These are phyloP conservation scores for Clarireedia homoeocarpa DNA, from an alignment of 2,329 filamentous ascomycete species.

Conservation along the genomic window DNA sequence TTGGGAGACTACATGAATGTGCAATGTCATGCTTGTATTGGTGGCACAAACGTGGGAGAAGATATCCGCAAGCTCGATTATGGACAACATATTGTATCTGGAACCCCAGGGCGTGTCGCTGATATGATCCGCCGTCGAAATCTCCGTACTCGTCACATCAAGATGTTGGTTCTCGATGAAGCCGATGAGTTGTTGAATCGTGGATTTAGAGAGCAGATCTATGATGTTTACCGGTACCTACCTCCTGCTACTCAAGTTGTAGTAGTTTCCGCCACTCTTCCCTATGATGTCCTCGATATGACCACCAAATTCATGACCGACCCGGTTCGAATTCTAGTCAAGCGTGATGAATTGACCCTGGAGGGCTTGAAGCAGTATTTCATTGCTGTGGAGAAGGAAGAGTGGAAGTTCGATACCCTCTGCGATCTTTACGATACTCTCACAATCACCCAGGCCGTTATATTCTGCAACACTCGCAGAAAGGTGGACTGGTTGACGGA, in stretches of 20 bases:
- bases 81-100: conserved; percentile 94
- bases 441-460: conserved; percentile 97
- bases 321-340: conserved; percentile 90
- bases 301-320: conserved; percentile 99
- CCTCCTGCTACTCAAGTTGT: conserved; percentile 98
- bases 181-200: conserved; percentile 79
- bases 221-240: conserved; percentile 96
- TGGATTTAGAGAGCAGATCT: conserved; percentile 97
- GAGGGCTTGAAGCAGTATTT: conserved; percentile 99
- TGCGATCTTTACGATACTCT: conserved; percentile 98
- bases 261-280: conserved; percentile 90
- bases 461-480: conserved; percentile 97
- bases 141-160: conserved; percentile 66
- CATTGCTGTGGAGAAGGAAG: conserved; percentile 97
- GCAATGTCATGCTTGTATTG: conserved; percentile 97
- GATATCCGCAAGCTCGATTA: conserved; percentile 97
- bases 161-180: conserved; percentile 71
- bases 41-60: conserved; percentile 94
- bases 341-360: conserved; percentile 96
- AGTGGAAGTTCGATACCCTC: conserved; percentile 99
- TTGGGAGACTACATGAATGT: conserved; percentile 99
- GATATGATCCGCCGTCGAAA: conserved; percentile 73
- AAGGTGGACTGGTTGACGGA: conserved; percentile 99
- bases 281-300: conserved; percentile 97
- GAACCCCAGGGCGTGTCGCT: conserved; percentile 92